Evolutionary conservation across 768 basidiomycete genomes (phyloP).

Genomic region (Filobasidium floriforme): DNA sequence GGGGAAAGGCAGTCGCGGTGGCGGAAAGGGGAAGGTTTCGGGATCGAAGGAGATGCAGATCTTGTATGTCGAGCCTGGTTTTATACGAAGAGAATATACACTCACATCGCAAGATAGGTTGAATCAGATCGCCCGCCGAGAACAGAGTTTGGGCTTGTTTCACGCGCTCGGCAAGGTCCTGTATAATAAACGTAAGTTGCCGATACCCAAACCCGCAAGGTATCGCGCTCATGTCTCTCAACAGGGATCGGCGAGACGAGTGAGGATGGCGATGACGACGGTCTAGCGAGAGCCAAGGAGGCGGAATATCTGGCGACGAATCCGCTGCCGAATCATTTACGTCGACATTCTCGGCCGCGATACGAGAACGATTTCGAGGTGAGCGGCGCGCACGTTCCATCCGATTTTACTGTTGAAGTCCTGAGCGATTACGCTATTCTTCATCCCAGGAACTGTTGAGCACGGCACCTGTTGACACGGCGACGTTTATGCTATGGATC

Average conservation of each 20-base stretch:
- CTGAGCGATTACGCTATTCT: neutral
- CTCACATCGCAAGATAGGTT: slow-evolving; percentile 46
- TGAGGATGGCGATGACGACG: neutral
- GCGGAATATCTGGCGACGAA: slow-evolving; percentile 3
- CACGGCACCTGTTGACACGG: slow-evolving; percentile 69
- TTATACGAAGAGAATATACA: neutral
- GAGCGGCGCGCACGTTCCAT: slow-evolving; percentile 28
- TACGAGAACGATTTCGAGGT: slow-evolving; percentile 76
- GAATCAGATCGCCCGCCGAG: slow-evolving; percentile 69
- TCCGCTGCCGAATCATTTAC: slow-evolving; percentile 56
- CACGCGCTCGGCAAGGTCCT: slow-evolving; percentile 87
- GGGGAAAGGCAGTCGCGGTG: slow-evolving; percentile 39
- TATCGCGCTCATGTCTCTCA: neutral
- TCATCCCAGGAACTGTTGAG: slow-evolving; percentile 59
- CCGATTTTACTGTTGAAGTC: neutral
- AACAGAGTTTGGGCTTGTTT: slow-evolving; percentile 79
- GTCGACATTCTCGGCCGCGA: slow-evolving; percentile 56
- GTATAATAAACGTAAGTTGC: slow-evolving; percentile 78
- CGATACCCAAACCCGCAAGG: neutral
- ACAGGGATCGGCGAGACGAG: slow-evolving; percentile 11
- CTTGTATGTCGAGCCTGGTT: slow-evolving; percentile 31
- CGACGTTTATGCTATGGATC: slow-evolving; percentile 76
- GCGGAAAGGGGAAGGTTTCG: slow-evolving; percentile 36
- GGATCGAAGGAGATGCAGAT: slow-evolving; percentile 39
- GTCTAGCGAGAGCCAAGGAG: neutral